A percentile compares a stretch with the other conserved stretches of the same genome.
Conservation (phyloP, 2,329 filamentous ascomycete species). For the Saccharata proteae region DNA sequence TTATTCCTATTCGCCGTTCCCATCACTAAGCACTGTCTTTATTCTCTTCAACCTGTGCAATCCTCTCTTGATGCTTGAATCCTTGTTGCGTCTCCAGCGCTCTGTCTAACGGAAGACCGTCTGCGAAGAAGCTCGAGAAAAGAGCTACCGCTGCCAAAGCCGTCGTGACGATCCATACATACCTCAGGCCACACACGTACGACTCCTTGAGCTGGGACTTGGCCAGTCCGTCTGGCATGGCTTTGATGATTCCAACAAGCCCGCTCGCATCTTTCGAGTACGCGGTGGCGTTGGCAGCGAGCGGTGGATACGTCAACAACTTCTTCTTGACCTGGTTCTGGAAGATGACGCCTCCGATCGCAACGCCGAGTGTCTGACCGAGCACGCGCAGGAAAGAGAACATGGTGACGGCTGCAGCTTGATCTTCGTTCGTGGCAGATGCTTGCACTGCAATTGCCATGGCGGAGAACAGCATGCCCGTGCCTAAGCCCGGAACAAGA, state of each 20-base stretch:
- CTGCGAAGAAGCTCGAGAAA: slow-evolving; percentile 40
- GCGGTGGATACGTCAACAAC: slow-evolving; percentile 35
- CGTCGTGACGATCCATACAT: slow-evolving; percentile 45
- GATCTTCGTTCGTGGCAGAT: slow-evolving; percentile 42
- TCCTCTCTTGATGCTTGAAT: slow-evolving; percentile 30
- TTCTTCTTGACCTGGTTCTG: slow-evolving; percentile 50
- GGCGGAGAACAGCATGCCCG: slow-evolving; percentile 53
- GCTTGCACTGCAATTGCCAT: slow-evolving; percentile 54
- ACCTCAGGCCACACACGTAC: slow-evolving; percentile 42
- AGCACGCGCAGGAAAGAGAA: slow-evolving; percentile 56
- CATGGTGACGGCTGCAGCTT: slow-evolving; percentile 50
- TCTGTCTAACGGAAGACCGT: slow-evolving; percentile 33
- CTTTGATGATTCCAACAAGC: slow-evolving; percentile 46
- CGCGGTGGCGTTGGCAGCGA: slow-evolving; percentile 35
- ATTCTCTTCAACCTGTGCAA: too few species aligned
- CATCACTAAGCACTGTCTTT: too few species aligned
- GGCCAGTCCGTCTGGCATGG: slow-evolving; percentile 31
- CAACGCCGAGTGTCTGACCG: slow-evolving; percentile 54
- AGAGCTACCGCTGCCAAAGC: slow-evolving; percentile 40
- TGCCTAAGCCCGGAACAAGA: slow-evolving; percentile 47
- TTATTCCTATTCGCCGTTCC: too few species aligned
- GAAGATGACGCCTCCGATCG: slow-evolving; percentile 56
- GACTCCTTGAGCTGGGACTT: slow-evolving; percentile 31
- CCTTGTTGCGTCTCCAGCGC: slow-evolving; percentile 38
- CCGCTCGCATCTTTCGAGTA: slow-evolving; percentile 48